A percentile compares a stretch with the other conserved stretches of the same genome.
Evolutionary conservation across 2,329 filamentous ascomycete genomes (phyloP).

Genomic region (Hypoxylon sp.): DNA sequence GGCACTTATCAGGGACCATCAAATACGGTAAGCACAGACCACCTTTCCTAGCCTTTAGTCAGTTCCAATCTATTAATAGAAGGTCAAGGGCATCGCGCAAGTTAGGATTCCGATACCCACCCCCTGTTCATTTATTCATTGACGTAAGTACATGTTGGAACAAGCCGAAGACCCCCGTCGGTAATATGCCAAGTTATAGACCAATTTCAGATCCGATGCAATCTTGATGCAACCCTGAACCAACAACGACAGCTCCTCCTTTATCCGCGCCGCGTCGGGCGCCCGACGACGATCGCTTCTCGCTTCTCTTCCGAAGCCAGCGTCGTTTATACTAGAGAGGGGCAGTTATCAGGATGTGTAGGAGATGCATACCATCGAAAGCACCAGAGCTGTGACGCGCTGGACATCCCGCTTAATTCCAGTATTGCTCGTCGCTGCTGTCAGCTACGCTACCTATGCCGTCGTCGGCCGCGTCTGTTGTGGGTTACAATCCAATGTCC

Average conservation of each 20-base stretch:
- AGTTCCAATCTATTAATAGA: constrained; percentile 35
- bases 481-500: constrained; percentile 59
- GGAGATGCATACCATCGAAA: constrained; percentile 53
- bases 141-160: background rate
- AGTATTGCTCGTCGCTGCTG: constrained; percentile 72
- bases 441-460: constrained; percentile 79
- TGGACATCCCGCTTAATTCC: constrained; percentile 77
- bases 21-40: constrained; percentile 13
- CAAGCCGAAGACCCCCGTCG: background rate
- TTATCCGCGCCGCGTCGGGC: constrained; percentile 32
- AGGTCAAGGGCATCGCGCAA: constrained; percentile 34
- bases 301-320: constrained; percentile 8
- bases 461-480: constrained; percentile 76
- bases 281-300: constrained; percentile 19
- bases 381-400: constrained; percentile 63
- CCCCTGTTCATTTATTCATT: constrained; percentile 16
- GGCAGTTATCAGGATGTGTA: constrained; percentile 43
- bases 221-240: constrained; percentile 32
- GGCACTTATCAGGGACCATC: background rate
- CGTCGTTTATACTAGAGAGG: constrained; percentile 11
- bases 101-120: constrained; percentile 22
- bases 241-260: constrained; percentile 28
- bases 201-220: constrained; percentile 23
- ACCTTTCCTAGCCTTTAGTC: constrained; percentile 8
- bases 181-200: constrained; percentile 11